Evolutionary conservation across 2,329 filamentous ascomycete species (phyloP), one percentile per base, ranked within the genome.

Genomic region (Trichoderma hamatum): DNA sequence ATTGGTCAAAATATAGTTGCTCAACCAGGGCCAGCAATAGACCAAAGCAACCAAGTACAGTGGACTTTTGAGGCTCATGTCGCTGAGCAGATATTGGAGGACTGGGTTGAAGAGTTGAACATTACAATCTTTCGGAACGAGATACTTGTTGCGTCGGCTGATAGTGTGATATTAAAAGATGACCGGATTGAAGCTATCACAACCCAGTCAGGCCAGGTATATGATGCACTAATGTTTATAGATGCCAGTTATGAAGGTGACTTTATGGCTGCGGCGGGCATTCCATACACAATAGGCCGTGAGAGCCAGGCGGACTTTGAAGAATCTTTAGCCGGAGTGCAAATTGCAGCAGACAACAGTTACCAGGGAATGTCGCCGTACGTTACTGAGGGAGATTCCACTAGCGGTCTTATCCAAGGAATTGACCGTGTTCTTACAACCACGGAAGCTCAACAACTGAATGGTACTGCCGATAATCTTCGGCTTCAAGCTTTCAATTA

Each of bases 211-310:
- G 69, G 67, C 11, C 63, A 69, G 7, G n/a, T 24, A 1, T 51
- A 66, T n/a, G 51, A 67, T 21, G 55, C 28, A 32, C 49, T 74
- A 52, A 70, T 74, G 36, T 73, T 75, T 54, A 71, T 76, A 36
- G 74, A 75, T 30, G 74, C 73, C 6, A 72, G 72, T 13, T 76
- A 76, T 49, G 74, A 76, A 32, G 74, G 74, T 10, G 74, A 76
- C 43, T 68, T 76, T 3, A 70, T 75, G 39, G 74, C 72, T 14
- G 72, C 72, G 5, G 69, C 72, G 2, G 69, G 67, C 2, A 68
- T 73, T 9, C 61, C 72, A 1, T 72, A 67, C 34, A 70, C 54
- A 19, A 49, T 67, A 34, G 72, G 72, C 14, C 72, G 72, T 28
- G 74, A 74, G 54, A 49, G 67, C 16, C 39, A 34, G 28, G 39